Base-by-base conservation (phyloP, 2,329 filamentous ascomycete species). In the Sporothrix pallida region DNA sequence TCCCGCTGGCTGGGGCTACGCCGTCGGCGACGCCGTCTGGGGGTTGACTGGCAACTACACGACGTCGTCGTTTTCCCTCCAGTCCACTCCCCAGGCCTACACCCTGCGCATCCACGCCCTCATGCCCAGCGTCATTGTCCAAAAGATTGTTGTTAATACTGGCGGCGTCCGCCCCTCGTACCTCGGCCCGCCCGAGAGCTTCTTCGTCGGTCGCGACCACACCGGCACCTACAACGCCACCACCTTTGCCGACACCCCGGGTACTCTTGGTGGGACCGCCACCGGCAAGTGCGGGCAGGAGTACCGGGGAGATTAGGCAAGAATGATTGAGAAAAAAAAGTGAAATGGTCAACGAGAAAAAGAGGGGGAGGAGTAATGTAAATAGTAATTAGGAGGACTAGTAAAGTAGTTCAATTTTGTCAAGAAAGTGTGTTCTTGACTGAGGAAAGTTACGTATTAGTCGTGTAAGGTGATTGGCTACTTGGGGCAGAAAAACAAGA, bases 171-270 rank as follows among this genome's bases (percentile, higher is more conserved):
- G 86, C 72, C 79, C 83, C 17, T 88, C 85, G 68, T 89, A 88
- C 76, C 80, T 90, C 2, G 88, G 88, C 0, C 87, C 88, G 3
- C 87, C 87, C 0, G 87, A 88, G 83, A 88, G 86, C 70, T 87
- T 86, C 75, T 77, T 85, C 12, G 78, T 84, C 1, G 84, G 84
- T 0, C 78, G 82, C 26, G 84, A 86, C 71, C 71, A 78, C 74
- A 69, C 79, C 56, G 84, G 83, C 8, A 73, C 68, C 17, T 82
- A 82, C 72, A 80, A 82, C 37, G 80, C 81, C 73, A 83, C 80
- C 8, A 83, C 80, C 60, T 85, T 85, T 76, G 77, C 79, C 62
- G 78, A 76, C 9, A 76, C 75, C 50, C 73, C 71, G 3, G 78
- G 75, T 23, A 76, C 75, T 0, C 48, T 78, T 37, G 78, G 76